These are phyloP conservation scores for Geotrichum australiense DNA, from an alignment of 1,139 yeast species.

Conservation along the genomic window DNA sequence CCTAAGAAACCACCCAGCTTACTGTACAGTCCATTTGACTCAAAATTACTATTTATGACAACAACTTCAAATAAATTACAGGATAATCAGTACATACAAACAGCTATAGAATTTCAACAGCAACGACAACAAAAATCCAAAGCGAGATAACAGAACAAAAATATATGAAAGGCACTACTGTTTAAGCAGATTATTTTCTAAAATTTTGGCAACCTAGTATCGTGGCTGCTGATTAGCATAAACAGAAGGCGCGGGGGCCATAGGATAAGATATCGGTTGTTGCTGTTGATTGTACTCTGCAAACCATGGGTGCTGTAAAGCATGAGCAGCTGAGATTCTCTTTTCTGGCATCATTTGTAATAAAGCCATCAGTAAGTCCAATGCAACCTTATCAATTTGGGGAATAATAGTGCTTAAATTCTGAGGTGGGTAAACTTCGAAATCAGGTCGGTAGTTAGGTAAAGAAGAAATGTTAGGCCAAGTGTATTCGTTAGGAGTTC, in stretches of 20 bases:
- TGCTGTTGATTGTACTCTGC: slow-evolving; percentile 48
- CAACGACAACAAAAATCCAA: no score
- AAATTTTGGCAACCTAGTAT: no score
- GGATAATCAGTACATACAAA: no score
- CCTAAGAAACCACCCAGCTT: no score
- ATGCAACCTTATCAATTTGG: slow-evolving; percentile 66
- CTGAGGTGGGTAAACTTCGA: slow-evolving; percentile 75
- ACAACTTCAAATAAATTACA: no score
- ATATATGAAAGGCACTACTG: neutral
- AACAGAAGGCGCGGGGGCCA: slow-evolving; percentile 9
- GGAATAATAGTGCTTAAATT: slow-evolving; percentile 75
- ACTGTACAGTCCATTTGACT: no score
- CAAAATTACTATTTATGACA: no score
- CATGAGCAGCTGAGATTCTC: slow-evolving; percentile 85
- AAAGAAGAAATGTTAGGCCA: slow-evolving; percentile 92
- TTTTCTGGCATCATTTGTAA: slow-evolving; percentile 90
- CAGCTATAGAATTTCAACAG: no score
- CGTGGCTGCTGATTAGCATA: slow-evolving; percentile 13
- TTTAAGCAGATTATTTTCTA: neutral
- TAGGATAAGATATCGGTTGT: slow-evolving; percentile 3
- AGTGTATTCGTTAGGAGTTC: slow-evolving; percentile 89
- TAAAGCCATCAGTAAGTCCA: slow-evolving; percentile 68
- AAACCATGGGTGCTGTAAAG: slow-evolving; percentile 94
- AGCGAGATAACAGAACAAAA: neutral
- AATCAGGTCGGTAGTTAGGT: slow-evolving; percentile 77